Base-by-base conservation (phyloP, 2,329 filamentous ascomycete genomes). In the Botrytis hyacinthi region DNA sequence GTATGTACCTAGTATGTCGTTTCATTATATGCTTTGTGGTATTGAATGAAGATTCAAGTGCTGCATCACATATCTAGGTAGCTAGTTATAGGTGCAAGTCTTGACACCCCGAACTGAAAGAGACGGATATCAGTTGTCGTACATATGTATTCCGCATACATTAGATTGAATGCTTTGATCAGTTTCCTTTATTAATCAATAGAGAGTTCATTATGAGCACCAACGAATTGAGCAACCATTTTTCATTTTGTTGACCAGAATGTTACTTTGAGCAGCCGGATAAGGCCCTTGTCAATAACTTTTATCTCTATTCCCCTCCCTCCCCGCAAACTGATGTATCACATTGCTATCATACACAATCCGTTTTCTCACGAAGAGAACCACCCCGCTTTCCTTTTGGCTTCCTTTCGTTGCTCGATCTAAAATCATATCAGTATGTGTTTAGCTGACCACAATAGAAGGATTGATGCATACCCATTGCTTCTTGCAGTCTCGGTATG, bases 401-500 rank as follows among this genome's bases (percentile, higher is more conserved):
- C 83, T 74, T 85, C 84, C 74, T 83, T 85, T 77, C 84, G 82
- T 76, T 85, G 84, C 42, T 83, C 81, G 77, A 82, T 83, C 84
- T 86, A 74, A 42, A 42, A 42, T 29, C n/a, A 71, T 48, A 22
- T 71, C 26, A 71, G 59, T 35, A 70, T 44, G 48, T 32, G n/a
- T 22, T n/a, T 37, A 51, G 44, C 46, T 40, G 37, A 14, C 6
- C 35, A 22, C 9, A 7, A 40, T 4, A n/a, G 48, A 48, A 57
- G 35, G 37, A 29, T 48, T n/a, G 16, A 40, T n/a, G 75, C 89
- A 79, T 87, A 97, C 94, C 95, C 95, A 98, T 85, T 91, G 88
- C 84, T 97, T 95, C 83, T 98, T 98, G 84, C 95, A 98, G 76
- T 97, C 94, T 74, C 94, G 90, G 83, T 98, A 98, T 69, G 94